Base-by-base conservation (phyloP, 2,329 filamentous ascomycete genomes). In the Amylocarpus encephaloides region DNA sequence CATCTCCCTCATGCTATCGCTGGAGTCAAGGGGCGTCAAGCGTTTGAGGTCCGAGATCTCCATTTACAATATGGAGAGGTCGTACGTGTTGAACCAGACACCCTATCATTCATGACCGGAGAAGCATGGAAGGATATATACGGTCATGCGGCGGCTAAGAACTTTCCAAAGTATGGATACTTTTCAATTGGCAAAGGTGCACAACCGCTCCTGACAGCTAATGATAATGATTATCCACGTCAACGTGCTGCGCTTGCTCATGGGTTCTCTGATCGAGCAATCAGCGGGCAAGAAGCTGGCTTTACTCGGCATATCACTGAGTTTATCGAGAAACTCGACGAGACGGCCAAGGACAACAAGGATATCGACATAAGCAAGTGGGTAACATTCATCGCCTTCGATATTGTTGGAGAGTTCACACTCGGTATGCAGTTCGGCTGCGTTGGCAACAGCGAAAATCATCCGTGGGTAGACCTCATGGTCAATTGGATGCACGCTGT, bases 11-110 rank as follows among this genome's bases (percentile, higher is more conserved):
- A 15, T 18, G 40, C 40, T 1, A 46, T 42, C n/a, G 34, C 46
- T n/a, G 40, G 39, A 2, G 26, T 43, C 1, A 33, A n/a, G 0
- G 70, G 71, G 13, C 58, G 64, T 5, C 68, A 73, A 55, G 60
- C 72, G 48, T 53, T 66, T 35, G 62, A 69, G 57, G 65, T 69
- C 48, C 64, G 73, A 55, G 52, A 52, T 0, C 64, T 75, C 1
- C 73, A 75, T 49, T 54, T 62, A 18, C 61, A 64, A 48, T 70
- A 73, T 50, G 72, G 71, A 9, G 49, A 66, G 0, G 60, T 77
- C 12, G 68, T 77, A 0, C 71, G 75, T 0, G 68, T 75, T 47
- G 71, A 69, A 0, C 73, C 73, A 0, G 68, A 74, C 19, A 68
- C 74, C 46, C 53, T 69, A 3, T 53, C 56, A 12, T 67, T 66